Conservation (phyloP, 208 protist species). For the Leishmania turanica region DNA sequence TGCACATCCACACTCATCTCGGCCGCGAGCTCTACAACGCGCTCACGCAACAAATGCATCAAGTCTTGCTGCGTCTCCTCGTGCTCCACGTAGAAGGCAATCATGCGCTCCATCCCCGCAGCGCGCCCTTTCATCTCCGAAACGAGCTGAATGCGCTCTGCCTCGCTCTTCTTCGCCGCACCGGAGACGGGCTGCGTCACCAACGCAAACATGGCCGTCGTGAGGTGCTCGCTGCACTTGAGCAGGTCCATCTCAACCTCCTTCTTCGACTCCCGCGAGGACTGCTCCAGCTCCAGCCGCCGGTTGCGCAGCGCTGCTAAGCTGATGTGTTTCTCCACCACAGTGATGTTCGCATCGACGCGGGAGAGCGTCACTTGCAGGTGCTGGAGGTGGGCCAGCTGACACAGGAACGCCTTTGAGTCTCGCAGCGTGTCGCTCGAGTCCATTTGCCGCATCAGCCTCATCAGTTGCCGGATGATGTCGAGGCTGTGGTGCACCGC, state of each 20-base stretch:
- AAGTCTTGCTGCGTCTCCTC: conserved; percentile 35
- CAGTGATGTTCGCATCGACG: conserved; percentile 83
- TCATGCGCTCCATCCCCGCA: conserved; percentile 26
- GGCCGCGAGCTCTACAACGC: conserved; percentile 32
- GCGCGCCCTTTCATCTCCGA: conserved; percentile 37
- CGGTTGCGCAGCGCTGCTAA: conserved; percentile 65
- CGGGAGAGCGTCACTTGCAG: conserved; percentile 72
- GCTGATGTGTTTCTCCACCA: conserved; percentile 78
- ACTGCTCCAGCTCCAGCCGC: conserved; percentile 78
- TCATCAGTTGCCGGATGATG: conserved; percentile 61
- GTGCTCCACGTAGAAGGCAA: conserved; percentile 33
- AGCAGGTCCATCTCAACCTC: conserved; percentile 77
- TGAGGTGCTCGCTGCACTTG: conserved; percentile 60
- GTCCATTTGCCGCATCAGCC: conserved; percentile 50
- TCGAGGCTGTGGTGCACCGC: conserved; percentile 68
- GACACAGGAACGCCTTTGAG: conserved; percentile 63
- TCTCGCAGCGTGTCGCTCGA: conserved; percentile 33
- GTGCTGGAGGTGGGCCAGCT: conserved; percentile 76
- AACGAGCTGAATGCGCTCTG: conserved; percentile 31
- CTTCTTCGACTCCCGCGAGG: conserved; percentile 81
- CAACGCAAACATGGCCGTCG: conserved; percentile 49
- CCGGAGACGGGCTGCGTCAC: conserved; percentile 58
- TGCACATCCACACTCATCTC: conserved; percentile 34
- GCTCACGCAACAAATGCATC: conserved; percentile 25
- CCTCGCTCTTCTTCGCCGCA: conserved; percentile 42